Evolutionary conservation across 2,329 filamentous ascomycete genomes (phyloP), one percentile per base, ranked within the genome.

Genomic region (Periconia sp.): DNA sequence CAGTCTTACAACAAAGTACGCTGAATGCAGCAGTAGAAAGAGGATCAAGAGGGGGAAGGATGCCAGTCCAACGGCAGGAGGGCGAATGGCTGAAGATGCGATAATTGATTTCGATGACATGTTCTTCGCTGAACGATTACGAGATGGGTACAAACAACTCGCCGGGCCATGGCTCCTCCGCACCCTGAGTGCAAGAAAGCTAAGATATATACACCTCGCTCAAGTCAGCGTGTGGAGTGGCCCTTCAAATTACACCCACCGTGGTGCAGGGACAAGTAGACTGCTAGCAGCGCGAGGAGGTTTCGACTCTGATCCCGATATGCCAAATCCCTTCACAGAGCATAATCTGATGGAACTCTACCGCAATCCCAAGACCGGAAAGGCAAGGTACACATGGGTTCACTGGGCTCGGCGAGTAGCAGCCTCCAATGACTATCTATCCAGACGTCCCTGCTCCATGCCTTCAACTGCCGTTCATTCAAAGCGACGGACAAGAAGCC

Each of bases 311-410:
- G 42, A 44, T 7, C 11, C 33, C 4, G 42, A 52, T 5, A 16
- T 39, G 1, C 13, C 13, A n/a, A 43, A 17, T 10, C 52, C 63
- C 0, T 74, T 74, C 45, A 70, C 68, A 10, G 72, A 74, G 48
- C 61, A 68, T 23, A 65, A 67, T 18, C 57, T 76, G 12, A 48
- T 72, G 37, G 52, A 56, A 3, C 52, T 70, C 5, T 75, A 68
- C 46, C 48, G 45, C 3, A 33, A 57, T 0, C 73, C 72, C 0
- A 42, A 34, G 5, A 45, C 50, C 1, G 73, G 70, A 0, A 66
- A 66, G 35, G 65, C 57, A 6, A 54, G 68, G 26, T 74, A 71
- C 39, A 71, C 66, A 9, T 75, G 74, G 61, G 73, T 76, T 11
- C 64, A 73, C 31, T 75, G 73, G 72, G 72, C 68, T 4, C 61